phyloP scores from a whole-genome alignment of 164 flowering plant species.

The Aristolochia contorta region DNA sequence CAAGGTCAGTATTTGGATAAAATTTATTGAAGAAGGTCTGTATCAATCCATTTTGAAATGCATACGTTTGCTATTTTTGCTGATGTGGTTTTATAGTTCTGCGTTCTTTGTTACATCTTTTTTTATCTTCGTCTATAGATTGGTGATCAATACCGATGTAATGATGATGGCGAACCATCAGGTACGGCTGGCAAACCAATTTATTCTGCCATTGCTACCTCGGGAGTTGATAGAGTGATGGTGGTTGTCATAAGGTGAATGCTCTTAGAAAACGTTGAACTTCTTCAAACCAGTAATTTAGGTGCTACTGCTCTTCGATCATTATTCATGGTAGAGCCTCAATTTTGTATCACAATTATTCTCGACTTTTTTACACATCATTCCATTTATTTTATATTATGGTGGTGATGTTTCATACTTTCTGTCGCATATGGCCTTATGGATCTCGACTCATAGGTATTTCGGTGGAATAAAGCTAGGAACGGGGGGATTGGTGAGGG shows the following conservation, averaged over 20 bases:
- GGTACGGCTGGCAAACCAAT: constrained; percentile 98
- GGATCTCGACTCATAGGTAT: constrained; percentile 29
- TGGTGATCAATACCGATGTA: constrained; percentile 72
- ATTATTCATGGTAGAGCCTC: too few relatives aligned
- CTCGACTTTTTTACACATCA: too few relatives aligned
- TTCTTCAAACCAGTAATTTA: neutral
- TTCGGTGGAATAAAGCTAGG: constrained; percentile 96
- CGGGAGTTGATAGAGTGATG: constrained; percentile 91
- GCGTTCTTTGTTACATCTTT: neutral
- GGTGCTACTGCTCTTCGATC: too few relatives aligned
- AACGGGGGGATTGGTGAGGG: constrained; percentile 91
- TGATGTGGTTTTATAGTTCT: neutral
- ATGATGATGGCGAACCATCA: constrained; percentile 95
- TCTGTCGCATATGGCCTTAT: too few relatives aligned
- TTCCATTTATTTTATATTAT: neutral
- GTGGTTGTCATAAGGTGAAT: constrained; percentile 83
- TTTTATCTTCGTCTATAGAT: constrained; percentile 29
- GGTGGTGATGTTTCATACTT: neutral
- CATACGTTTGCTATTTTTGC: neutral
- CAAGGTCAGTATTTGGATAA: constrained; percentile 35
- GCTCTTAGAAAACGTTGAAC: neutral
- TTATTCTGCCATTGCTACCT: constrained; percentile 70
- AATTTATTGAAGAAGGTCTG: neutral
- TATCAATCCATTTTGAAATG: neutral
- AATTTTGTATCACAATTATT: too few relatives aligned